Base-by-base conservation (phyloP, 345 rosid species). In the Acer negundo region DNA sequence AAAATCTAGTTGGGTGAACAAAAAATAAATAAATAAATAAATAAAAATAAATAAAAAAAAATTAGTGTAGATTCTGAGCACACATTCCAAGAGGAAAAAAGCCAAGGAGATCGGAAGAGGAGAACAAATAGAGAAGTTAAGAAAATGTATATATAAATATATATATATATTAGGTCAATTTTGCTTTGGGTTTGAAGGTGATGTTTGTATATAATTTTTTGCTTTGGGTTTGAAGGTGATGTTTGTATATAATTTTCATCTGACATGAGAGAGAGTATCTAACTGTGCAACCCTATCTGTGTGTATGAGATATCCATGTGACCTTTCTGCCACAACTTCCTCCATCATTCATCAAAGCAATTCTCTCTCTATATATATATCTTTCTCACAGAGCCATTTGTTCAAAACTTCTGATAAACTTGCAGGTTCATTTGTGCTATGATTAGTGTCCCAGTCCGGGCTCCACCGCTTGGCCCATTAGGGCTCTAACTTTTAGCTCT, bases 251-350 rank as follows among this genome's bases (percentile, higher is more conserved):
- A 23, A 46, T 58, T 77, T 44, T 70, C 63, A 59, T 79, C 86
- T 83, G 82, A 83, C 86, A 81, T 55, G 38, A 10, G 76, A 81
- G 78, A 81, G 72, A 81, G 84, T 78, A 68, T 85, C 81, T 75
- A 70, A 80, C 73, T 70, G 63, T 85, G 85, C 80, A 69, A 76
- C 81, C 77, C 59, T 78, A 67, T 78, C 82, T 82, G 84, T 78
- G 75, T 78, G 84, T 78, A 73, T 78, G 75, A 75, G 56, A 72
- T 82, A 75, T 86, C 89, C 95, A 89, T 87, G 95, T 88, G 95
- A 88, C 84, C 80, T 84, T 35, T 35, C 91, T 89, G 93, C 80
- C 87, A 82, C 81, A 83, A 69, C 68, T 58, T 81, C 82, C 78
- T 65, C 75, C 44, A 28, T 77, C 80, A 49, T 76, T 69, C 80